Evolutionary conservation across 176 grass and related monocot species (phyloP).

Genomic region (Coix lacrymajobi): DNA sequence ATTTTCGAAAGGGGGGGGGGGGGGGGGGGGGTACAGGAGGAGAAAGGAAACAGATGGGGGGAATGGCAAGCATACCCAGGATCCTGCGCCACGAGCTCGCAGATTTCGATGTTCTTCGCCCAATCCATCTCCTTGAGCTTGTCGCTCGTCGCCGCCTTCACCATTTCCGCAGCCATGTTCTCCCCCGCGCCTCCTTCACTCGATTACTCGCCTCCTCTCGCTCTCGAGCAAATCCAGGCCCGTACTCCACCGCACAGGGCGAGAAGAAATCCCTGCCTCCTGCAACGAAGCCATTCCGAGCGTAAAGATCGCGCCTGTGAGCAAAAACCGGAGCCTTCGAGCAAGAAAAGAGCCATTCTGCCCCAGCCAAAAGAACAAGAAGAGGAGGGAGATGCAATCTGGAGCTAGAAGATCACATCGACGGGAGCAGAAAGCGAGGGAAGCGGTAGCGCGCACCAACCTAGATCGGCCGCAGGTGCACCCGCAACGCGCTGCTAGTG

Average conservation of each 20-base stretch:
- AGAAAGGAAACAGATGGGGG: neutral
- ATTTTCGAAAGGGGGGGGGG: neutral
- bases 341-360: conserved; percentile 23
- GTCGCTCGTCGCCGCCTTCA: conserved; percentile 83
- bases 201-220: neutral
- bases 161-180: conserved; percentile 74
- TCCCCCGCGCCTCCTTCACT: neutral
- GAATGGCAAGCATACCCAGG: conserved; percentile 49
- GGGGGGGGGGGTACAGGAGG: too few relatives aligned
- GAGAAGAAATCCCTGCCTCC: neutral
- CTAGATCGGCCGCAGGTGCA: neutral
- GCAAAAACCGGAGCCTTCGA: neutral
- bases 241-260: neutral
- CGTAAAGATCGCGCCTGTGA: neutral
- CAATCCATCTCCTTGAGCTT: conserved; percentile 95
- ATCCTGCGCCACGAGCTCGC: conserved; percentile 83
- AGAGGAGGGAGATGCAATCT: conserved; percentile 19
- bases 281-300: neutral
- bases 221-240: conserved; percentile 24
- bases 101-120: conserved; percentile 97
- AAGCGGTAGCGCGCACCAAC: neutral
- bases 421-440: neutral
- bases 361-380: neutral
- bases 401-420: conserved; percentile 12
- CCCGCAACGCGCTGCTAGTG: conserved; percentile 5